Evolutionary conservation across 148 eudicot genomes (phyloP).

Genomic region (Agrostemma githago): DNA sequence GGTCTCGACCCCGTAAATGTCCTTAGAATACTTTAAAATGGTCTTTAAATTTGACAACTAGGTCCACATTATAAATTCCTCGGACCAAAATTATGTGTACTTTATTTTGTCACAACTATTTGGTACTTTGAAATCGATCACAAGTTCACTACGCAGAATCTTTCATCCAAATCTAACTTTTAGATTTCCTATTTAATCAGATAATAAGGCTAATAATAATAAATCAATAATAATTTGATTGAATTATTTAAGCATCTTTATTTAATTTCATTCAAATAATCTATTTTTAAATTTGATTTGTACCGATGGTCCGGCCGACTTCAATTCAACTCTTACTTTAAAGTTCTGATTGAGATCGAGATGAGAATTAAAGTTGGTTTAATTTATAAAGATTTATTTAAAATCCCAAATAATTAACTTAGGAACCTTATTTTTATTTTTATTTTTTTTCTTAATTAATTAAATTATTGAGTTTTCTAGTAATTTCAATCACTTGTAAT

Average conservation of each 20-base stretch:
- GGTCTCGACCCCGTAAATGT: not conserved
- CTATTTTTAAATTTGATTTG: too few relatives aligned
- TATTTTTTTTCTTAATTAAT: too few relatives aligned
- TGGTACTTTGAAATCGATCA: not conserved
- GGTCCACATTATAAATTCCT: slow-evolving; percentile 7
- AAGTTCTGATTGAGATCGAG: too few relatives aligned
- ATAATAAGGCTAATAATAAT: not conserved
- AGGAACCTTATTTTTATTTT: too few relatives aligned
- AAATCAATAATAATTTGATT: not conserved
- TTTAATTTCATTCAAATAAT: too few relatives aligned
- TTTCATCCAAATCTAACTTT: slow-evolving; percentile 1
- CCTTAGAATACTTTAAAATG: not conserved
- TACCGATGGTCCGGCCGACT: too few relatives aligned
- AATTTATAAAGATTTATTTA: too few relatives aligned
- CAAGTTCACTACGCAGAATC: not conserved
- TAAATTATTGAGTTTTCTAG: too few relatives aligned
- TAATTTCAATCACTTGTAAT: too few relatives aligned
- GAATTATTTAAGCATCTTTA: not conserved
- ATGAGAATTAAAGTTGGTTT: too few relatives aligned
- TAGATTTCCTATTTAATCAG: slow-evolving; percentile 7
- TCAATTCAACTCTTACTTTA: too few relatives aligned
- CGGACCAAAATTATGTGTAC: slow-evolving; percentile 9
- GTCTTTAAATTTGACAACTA: not conserved
- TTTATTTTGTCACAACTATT: not conserved
- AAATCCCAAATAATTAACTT: too few relatives aligned